Evolutionary conservation across 1,284 basidiomycete species (phyloP).

Genomic region (Cutaneotrichosporon mucoides): DNA sequence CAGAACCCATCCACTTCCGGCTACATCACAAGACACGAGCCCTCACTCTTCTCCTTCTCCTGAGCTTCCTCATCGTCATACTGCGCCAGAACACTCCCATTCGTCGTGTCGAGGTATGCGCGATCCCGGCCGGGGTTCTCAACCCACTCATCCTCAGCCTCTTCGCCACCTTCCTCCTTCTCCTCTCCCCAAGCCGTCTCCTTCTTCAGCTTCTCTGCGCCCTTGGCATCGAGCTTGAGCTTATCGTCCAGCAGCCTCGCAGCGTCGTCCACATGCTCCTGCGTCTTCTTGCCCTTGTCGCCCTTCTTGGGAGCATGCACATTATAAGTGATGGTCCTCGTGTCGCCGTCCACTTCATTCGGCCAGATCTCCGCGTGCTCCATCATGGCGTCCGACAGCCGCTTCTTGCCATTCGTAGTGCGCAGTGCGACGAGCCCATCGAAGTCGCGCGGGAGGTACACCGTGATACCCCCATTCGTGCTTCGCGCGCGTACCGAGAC

Average conservation of each 20-base stretch:
- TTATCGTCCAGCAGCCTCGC: too few species aligned
- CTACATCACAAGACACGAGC: neutral
- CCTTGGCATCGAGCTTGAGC: neutral
- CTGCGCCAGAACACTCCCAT: neutral
- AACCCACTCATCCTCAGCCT: neutral
- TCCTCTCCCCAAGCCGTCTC: neutral
- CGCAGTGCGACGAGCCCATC: slow-evolving; percentile 2
- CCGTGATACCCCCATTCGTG: neutral
- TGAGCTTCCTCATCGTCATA: neutral
- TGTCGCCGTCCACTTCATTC: neutral
- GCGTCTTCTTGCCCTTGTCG: too few species aligned
- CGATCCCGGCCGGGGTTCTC: neutral
- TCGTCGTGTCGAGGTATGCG: neutral
- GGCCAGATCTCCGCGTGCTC: neutral
- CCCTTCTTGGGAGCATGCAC: neutral
- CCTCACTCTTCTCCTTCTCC: neutral
- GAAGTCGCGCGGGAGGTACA: slow-evolving; percentile 4
- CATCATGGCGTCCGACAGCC: neutral
- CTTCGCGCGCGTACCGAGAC: too few species aligned
- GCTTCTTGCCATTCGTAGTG: neutral
- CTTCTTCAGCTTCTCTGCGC: neutral
- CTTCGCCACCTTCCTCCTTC: neutral
- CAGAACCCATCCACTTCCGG: too few species aligned
- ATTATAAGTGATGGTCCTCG: neutral
- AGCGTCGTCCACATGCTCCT: too few species aligned